These are phyloP conservation scores for Acorus calamus DNA, from an alignment of 106 monocot species.

Conservation along the genomic window DNA sequence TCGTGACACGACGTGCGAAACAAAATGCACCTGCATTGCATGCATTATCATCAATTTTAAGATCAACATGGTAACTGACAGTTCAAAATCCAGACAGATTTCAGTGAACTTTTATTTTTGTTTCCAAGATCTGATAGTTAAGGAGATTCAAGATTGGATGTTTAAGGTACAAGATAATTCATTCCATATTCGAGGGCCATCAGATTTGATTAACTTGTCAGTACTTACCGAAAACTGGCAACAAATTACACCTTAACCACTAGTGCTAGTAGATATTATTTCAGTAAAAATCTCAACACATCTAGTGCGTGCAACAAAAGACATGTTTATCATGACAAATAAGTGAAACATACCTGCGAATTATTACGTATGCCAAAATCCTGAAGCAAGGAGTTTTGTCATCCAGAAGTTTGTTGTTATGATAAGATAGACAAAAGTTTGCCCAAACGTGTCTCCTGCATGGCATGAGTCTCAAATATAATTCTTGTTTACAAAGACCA, in stretches of 20 bases:
- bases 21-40: conserved; percentile 39
- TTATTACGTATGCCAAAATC: conserved; percentile 58
- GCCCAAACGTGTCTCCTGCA: conserved; percentile 94
- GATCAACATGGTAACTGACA: neutral
- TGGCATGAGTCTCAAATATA: neutral
- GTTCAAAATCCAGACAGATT: neutral
- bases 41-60: too few species aligned
- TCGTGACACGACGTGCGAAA: conserved; percentile 20
- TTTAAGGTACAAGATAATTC: too few species aligned
- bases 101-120: neutral
- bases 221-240: too few species aligned
- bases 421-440: conserved; percentile 56
- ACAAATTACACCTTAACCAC: too few species aligned
- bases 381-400: conserved; percentile 51
- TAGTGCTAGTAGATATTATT: too few species aligned
- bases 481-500: neutral
- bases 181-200: too few species aligned
- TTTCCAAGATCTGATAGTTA: too few species aligned
- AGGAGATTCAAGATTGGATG: too few species aligned
- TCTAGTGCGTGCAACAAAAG: neutral
- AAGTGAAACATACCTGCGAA: conserved; percentile 40
- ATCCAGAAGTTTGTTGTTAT: conserved; percentile 68
- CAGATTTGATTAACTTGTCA: too few species aligned
- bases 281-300: neutral
- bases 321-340: neutral